Conservation (phyloP, 1,284 basidiomycete genomes). For the Cronartium quercuum region DNA sequence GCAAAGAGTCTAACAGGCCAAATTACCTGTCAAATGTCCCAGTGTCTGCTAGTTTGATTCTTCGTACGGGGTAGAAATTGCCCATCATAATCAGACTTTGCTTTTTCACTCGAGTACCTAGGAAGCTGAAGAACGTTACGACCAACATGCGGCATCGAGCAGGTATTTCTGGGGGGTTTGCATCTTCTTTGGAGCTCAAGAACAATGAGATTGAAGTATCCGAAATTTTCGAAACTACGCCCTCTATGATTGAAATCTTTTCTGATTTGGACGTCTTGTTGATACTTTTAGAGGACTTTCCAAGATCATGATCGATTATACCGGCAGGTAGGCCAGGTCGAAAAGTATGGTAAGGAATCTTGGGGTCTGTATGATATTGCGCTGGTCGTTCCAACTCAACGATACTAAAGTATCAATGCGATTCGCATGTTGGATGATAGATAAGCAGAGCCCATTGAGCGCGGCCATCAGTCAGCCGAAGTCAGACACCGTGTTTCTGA, state of each 20-base stretch:
- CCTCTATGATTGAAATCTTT: constrained; percentile 56
- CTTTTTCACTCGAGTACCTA: constrained; percentile 73
- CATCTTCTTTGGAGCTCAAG: constrained; percentile 51
- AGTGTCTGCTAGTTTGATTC: constrained; percentile 82
- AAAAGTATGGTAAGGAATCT: constrained; percentile 78
- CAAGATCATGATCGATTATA: constrained; percentile 46
- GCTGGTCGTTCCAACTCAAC: constrained; percentile 77
- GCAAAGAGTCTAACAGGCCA: background rate
- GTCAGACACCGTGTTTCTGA: constrained; percentile 11
- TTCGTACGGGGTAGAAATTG: constrained; percentile 39
- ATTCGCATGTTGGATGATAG: constrained; percentile 15
- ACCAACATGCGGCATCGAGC: constrained; percentile 56
- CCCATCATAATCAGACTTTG: constrained; percentile 54
- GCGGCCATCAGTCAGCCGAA: background rate
- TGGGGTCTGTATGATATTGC: constrained; percentile 65
- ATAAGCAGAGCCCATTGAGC: background rate
- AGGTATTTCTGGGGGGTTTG: constrained; percentile 71
- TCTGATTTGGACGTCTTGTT: constrained; percentile 50
- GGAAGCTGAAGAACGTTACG: constrained; percentile 58
- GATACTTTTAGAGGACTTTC: constrained; percentile 55
- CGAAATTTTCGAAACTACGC: constrained; percentile 71
- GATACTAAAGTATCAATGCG: constrained; percentile 55
- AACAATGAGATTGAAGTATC: constrained; percentile 7
- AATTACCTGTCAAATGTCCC: constrained; percentile 77
- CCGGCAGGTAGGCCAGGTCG: constrained; percentile 53